Conservation (phyloP, 129 eudicot species). For the Deinandra increscens region DNA sequence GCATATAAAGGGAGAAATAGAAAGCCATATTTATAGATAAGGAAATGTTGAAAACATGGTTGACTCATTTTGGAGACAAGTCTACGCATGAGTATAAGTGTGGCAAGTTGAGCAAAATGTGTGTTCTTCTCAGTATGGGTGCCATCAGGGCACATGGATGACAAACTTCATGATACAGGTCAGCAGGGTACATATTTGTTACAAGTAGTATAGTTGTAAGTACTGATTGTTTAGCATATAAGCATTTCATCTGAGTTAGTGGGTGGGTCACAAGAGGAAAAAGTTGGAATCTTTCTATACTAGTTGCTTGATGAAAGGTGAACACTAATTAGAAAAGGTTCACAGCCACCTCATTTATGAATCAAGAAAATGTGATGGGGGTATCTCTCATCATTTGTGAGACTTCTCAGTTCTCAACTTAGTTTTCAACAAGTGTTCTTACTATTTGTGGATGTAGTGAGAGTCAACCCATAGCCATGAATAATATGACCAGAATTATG, state of each 20-base stretch:
- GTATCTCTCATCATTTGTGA: neutral
- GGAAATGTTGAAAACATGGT: neutral
- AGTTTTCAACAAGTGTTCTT: too few relatives aligned
- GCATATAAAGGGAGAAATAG: neutral
- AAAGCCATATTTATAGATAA: conserved; percentile 13
- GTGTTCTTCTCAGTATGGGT: conserved; percentile 3
- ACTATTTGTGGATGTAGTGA: too few relatives aligned
- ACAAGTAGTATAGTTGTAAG: neutral
- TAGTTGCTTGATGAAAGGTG: neutral
- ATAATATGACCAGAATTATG: too few relatives aligned
- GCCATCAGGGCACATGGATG: neutral
- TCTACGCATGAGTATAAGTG: conserved; percentile 24
- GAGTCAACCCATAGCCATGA: too few relatives aligned
- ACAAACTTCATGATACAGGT: neutral
- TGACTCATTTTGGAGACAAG: conserved; percentile 9
- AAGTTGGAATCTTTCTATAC: neutral
- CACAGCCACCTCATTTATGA: neutral
- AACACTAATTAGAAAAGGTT: neutral
- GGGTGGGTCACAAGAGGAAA: neutral
- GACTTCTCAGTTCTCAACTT: too few relatives aligned
- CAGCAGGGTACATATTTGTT: neutral
- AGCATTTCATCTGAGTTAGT: neutral
- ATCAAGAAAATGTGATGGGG: neutral
- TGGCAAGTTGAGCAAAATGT: conserved; percentile 22
- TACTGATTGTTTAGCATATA: neutral